phyloP scores from a whole-genome alignment of 768 basidiomycete genomes.

The Auricularia heimuer region DNA sequence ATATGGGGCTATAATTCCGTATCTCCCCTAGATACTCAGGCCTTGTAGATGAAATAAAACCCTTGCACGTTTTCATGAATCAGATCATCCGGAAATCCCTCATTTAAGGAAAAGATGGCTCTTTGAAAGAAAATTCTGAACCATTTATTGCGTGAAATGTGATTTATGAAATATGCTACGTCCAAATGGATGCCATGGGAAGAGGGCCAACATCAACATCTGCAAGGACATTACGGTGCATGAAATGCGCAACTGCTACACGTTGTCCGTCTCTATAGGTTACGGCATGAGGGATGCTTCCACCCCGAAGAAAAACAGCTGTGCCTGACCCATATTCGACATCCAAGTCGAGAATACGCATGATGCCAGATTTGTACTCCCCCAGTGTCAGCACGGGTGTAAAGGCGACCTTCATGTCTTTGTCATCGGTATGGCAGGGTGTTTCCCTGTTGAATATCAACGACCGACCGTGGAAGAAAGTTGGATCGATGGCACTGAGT shows the following conservation, averaged over 20 bases:
- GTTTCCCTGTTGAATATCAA: neutral
- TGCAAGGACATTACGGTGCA: neutral
- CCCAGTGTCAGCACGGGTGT: neutral
- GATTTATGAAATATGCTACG: no score
- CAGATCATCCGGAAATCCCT: no score
- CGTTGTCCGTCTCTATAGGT: neutral
- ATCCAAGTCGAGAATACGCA: neutral
- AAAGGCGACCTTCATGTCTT: neutral
- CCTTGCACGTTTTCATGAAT: no score
- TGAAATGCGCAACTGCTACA: neutral
- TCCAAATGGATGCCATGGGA: no score
- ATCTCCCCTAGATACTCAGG: no score
- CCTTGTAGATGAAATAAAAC: no score
- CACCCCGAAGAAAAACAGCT: neutral
- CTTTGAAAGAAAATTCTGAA: no score
- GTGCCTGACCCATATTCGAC: neutral
- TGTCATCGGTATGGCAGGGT: neutral
- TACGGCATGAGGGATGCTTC: neutral
- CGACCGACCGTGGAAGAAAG: neutral
- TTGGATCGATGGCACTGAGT: neutral
- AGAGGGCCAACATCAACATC: neutral
- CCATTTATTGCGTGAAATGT: no score
- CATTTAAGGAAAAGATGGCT: no score
- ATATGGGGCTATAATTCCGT: no score
- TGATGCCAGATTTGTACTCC: neutral